These are phyloP conservation scores for Vitis labrusca DNA, from an alignment of 164 flowering plant genomes.

Conservation along the genomic window DNA sequence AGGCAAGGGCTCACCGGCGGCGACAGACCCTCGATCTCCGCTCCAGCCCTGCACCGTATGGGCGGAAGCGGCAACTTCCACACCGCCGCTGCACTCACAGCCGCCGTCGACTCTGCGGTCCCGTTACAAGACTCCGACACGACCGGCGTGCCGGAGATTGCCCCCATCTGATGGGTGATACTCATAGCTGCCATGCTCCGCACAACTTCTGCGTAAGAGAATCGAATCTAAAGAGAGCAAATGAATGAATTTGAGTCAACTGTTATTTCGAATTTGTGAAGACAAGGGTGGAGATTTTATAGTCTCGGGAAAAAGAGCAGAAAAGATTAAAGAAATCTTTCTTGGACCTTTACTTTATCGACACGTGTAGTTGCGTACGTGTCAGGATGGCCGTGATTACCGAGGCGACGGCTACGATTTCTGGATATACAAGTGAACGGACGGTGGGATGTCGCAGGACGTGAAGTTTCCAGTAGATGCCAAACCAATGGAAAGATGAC, in stretches of 20 bases:
- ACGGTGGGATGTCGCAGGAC: conserved; percentile 9
- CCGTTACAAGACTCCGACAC: conserved; percentile 11
- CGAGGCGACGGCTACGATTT: conserved; percentile 22
- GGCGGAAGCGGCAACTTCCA: conserved; percentile 46
- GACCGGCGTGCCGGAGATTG: conserved; percentile 47
- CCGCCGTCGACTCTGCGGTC: conserved; percentile 15
- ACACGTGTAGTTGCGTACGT: conserved; percentile 18
- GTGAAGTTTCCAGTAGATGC: conserved; percentile 12
- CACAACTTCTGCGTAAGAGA: too few species aligned
- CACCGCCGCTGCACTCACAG: conserved; percentile 33
- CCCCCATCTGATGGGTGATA: conserved; percentile 53
- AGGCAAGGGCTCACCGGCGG: conserved; percentile 68
- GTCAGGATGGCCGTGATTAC: neutral
- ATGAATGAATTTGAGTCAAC: too few species aligned
- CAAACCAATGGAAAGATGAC: neutral
- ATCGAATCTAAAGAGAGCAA: too few species aligned
- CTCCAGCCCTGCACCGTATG: conserved; percentile 42
- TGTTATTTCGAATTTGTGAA: too few species aligned
- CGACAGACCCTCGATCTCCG: conserved; percentile 30
- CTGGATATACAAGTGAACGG: conserved; percentile 5
- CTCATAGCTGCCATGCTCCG: conserved; percentile 15
- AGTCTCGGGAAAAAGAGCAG: neutral
- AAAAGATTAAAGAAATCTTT: conserved; percentile 17
- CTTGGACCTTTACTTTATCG: neutral
- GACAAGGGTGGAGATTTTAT: neutral